phyloP scores from a whole-genome alignment of 1,284 basidiomycete species.

The Malassezia nana region DNA sequence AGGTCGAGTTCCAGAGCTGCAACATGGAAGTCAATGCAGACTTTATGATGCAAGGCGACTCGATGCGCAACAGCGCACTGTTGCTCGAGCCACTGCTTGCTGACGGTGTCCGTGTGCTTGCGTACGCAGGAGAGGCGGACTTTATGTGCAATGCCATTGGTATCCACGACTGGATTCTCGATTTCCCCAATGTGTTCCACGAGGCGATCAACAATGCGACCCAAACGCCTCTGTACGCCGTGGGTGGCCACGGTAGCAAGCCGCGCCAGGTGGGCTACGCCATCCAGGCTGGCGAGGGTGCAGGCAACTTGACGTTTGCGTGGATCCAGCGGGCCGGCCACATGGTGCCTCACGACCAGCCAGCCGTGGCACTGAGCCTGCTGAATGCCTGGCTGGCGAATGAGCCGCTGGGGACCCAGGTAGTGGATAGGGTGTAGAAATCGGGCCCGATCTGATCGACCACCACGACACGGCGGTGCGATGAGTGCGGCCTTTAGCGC shows the following conservation, averaged over 20 bases:
- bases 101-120: constrained; percentile 63
- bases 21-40: constrained; percentile 56
- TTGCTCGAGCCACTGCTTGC: constrained; percentile 67
- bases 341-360: constrained; percentile 63
- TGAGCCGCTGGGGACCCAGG: constrained; percentile 46
- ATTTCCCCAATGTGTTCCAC: constrained; percentile 31
- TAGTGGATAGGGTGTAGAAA: not conserved
- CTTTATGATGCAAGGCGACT: constrained; percentile 65
- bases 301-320: constrained; percentile 34
- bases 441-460: not conserved
- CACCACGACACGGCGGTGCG: not conserved
- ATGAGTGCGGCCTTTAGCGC: not conserved
- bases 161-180: constrained; percentile 39
- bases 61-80: constrained; percentile 64
- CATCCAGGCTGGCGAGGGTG: constrained; percentile 35
- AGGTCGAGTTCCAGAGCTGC: constrained; percentile 57
- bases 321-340: constrained; percentile 35
- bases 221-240: constrained; percentile 13
- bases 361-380: constrained; percentile 61
- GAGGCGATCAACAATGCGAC: constrained; percentile 35
- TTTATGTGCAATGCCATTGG: constrained; percentile 53
- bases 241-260: constrained; percentile 30
- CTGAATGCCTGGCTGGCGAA: constrained; percentile 55
- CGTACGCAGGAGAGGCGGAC: constrained; percentile 77
- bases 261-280: constrained; percentile 24